Conservation (phyloP, 2,329 filamentous ascomycete species). For the Pseudogymnoascus sp. region DNA sequence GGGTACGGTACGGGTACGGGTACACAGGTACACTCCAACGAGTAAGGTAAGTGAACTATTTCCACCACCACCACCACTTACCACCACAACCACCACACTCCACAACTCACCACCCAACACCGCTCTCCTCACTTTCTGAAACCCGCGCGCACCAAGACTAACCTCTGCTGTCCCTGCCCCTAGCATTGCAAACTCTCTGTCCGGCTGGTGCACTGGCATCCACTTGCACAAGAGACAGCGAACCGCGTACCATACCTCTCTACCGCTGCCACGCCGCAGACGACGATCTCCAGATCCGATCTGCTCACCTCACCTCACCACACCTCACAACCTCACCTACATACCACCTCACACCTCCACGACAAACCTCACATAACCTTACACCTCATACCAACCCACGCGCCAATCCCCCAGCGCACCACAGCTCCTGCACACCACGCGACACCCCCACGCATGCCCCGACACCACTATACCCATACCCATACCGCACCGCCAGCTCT, state of each 20-base stretch:
- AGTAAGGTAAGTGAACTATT: background rate
- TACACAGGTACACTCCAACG: background rate
- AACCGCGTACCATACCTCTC: background rate
- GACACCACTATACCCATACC: background rate
- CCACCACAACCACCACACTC: background rate
- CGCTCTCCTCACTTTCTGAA: background rate
- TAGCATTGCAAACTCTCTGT: background rate
- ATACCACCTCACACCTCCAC: background rate
- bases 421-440: background rate
- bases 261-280: background rate
- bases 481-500: background rate
- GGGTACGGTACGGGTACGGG: no score
- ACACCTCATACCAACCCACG: background rate
- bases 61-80: background rate
- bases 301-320: background rate
- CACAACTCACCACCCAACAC: background rate
- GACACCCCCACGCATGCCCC: background rate
- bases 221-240: background rate
- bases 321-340: background rate
- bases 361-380: background rate
- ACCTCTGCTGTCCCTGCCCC: background rate
- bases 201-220: background rate
- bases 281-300: background rate
- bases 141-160: background rate
- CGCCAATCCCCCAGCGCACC: background rate